A percentile compares a stretch with the other conserved stretches of the same genome.
Conservation (phyloP, 2,329 filamentous ascomycete genomes). For the Cladosporium sp. region DNA sequence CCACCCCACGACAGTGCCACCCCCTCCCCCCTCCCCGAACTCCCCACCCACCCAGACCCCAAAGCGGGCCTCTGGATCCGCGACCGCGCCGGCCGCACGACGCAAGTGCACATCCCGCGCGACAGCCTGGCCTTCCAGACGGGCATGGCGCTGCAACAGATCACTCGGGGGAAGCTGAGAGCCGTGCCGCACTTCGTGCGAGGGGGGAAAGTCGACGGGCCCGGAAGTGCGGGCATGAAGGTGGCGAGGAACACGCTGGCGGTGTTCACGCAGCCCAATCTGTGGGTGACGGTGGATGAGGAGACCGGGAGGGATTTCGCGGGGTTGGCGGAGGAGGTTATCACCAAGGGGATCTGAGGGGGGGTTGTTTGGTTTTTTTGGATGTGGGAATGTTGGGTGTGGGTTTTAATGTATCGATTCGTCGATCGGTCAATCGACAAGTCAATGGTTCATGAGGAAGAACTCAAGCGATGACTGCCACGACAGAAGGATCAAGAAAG, state of each 20-base stretch:
- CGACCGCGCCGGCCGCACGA: conserved; percentile 72
- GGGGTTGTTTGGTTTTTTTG: too few species aligned
- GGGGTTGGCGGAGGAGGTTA: conserved; percentile 57
- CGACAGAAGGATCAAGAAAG: too few species aligned
- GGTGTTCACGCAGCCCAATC: conserved; percentile 94
- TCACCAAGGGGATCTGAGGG: conserved; percentile 8
- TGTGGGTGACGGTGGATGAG: conserved; percentile 73
- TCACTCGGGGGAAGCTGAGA: conserved; percentile 86
- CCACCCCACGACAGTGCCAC: conserved; percentile 28
- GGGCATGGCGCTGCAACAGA: conserved; percentile 83
- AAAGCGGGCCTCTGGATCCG: conserved; percentile 90
- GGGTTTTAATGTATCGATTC: too few species aligned
- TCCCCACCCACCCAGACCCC: conserved; percentile 73
- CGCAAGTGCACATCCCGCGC: conserved; percentile 88
- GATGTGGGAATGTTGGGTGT: too few species aligned
- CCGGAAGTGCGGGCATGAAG: conserved; percentile 30
- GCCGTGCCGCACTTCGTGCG: conserved; percentile 95
- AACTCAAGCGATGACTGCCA: too few species aligned
- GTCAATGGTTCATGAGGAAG: too few species aligned
- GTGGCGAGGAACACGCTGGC: conserved; percentile 74
- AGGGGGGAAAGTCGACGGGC: conserved; percentile 48
- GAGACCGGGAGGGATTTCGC: conserved; percentile 68
- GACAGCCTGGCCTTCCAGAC: conserved; percentile 97
- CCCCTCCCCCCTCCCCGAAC: conserved; percentile 60
- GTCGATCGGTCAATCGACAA: too few species aligned